phyloP scores from a whole-genome alignment of 1,284 basidiomycete species.

The Cutaneotrichosporon sp. region DNA sequence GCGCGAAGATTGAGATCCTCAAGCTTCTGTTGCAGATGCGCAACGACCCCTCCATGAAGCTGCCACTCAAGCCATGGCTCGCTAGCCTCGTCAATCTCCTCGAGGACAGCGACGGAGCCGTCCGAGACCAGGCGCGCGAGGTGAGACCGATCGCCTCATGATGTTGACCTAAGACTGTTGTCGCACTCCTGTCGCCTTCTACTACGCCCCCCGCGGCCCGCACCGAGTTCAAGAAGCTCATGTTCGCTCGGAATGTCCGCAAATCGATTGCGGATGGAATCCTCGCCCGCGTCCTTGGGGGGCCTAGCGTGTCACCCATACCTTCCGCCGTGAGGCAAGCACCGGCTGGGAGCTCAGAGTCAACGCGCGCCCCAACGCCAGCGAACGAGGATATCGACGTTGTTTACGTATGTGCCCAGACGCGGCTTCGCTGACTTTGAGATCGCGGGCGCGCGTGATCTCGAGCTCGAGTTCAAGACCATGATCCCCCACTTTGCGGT shows the following conservation, averaged over 20 bases:
- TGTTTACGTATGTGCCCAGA: slow-evolving; percentile 64
- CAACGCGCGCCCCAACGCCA: background rate
- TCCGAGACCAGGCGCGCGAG: slow-evolving; percentile 75
- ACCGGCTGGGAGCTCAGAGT: background rate
- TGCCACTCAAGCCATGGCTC: slow-evolving; percentile 82
- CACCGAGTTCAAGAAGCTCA: slow-evolving; percentile 87
- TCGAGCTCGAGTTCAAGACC: slow-evolving; percentile 76
- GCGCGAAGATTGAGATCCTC: slow-evolving; percentile 56
- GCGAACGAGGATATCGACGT: slow-evolving; percentile 59
- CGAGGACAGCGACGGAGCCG: slow-evolving; percentile 85
- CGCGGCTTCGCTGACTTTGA: slow-evolving; percentile 45
- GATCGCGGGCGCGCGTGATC: slow-evolving; percentile 79
- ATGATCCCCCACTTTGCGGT: slow-evolving; percentile 76
- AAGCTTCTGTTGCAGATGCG: slow-evolving; percentile 56
- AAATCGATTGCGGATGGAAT: slow-evolving; percentile 68
- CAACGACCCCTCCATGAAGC: slow-evolving; percentile 72
- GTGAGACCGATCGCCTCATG: slow-evolving; percentile 28
- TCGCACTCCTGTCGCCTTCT: slow-evolving; percentile 79
- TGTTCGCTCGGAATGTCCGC: slow-evolving; percentile 76
- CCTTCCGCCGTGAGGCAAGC: background rate
- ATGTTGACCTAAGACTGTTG: slow-evolving; percentile 59
- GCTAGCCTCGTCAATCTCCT: slow-evolving; percentile 75
- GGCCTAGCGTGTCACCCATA: slow-evolving; percentile 14
- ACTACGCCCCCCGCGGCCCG: slow-evolving; percentile 79
- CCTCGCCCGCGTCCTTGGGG: slow-evolving; percentile 51